Conservation (phyloP, 2,329 filamentous ascomycete species). For the Xylogone sp. region DNA sequence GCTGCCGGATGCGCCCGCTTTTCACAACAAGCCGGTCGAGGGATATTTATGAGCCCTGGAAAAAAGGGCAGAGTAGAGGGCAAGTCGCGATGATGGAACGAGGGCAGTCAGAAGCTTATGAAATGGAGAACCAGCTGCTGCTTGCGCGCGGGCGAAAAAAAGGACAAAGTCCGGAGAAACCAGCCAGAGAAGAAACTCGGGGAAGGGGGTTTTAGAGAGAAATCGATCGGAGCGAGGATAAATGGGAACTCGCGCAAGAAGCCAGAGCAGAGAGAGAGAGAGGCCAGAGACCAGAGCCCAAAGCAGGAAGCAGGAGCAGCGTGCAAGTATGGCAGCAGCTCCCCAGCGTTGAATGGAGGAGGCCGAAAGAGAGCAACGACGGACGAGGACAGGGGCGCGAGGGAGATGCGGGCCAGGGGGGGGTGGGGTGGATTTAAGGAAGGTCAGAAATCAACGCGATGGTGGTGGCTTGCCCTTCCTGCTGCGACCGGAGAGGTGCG, state of each 20-base stretch:
- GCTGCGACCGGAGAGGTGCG: not conserved
- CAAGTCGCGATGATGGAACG: too few species aligned
- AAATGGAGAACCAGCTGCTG: slow-evolving; percentile 14
- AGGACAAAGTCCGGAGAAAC: slow-evolving; percentile 20
- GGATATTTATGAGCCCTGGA: too few species aligned
- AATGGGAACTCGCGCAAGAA: slow-evolving; percentile 4
- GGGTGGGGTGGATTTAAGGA: slow-evolving; percentile 3
- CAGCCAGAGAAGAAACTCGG: slow-evolving; percentile 10
- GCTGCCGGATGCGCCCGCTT: not conserved
- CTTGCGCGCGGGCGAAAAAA: not conserved
- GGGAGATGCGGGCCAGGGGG: slow-evolving; percentile 4
- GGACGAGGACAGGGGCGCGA: slow-evolving; percentile 1
- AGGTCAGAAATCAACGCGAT: not conserved
- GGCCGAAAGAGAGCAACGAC: not conserved
- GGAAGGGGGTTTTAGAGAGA: slow-evolving; percentile 4
- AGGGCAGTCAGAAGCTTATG: slow-evolving; percentile 16
- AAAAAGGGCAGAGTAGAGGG: not conserved
- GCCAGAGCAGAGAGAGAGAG: too few species aligned
- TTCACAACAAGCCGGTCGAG: too few species aligned
- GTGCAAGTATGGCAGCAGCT: not conserved
- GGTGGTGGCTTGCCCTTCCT: not conserved
- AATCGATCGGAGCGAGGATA: slow-evolving; percentile 28
- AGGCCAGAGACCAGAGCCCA: too few species aligned
- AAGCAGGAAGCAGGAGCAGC: too few species aligned
- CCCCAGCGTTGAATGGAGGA: too few species aligned